Percentiles rank a stretch among this genome's conserved stretches.
phyloP scores from a whole-genome alignment of 345 rosid genomes.

The Hevea brasiliensis region DNA sequence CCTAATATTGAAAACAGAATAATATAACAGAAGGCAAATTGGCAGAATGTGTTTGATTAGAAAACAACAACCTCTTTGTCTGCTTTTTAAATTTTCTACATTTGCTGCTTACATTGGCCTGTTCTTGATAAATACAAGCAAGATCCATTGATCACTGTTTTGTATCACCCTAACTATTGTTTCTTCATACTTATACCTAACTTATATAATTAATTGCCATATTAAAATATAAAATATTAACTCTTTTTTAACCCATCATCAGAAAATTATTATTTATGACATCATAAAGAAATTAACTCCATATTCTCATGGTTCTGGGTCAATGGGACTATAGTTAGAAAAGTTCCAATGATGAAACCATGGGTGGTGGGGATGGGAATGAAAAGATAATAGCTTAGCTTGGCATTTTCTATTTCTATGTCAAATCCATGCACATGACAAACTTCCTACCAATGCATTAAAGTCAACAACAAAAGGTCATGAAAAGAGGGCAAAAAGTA shows the following conservation, averaged over 20 bases:
- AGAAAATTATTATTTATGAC: too few relatives aligned
- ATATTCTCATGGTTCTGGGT: too few relatives aligned
- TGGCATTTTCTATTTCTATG: constrained; percentile 7
- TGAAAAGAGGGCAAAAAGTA: not conserved
- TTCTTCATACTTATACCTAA: not conserved
- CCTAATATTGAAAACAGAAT: too few relatives aligned
- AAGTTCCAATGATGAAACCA: too few relatives aligned
- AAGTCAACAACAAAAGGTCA: constrained; percentile 20
- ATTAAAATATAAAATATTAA: too few relatives aligned
- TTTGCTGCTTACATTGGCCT: constrained; percentile 4
- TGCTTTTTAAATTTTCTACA: constrained; percentile 13
- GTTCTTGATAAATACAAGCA: not conserved
- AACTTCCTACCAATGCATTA: not conserved
- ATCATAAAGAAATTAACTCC: too few relatives aligned
- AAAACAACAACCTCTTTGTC: constrained; percentile 12
- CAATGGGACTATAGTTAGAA: too few relatives aligned
- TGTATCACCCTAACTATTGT: not conserved
- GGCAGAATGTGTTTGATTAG: not conserved
- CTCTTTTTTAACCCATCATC: too few relatives aligned
- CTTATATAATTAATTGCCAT: not conserved
- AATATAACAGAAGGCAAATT: too few relatives aligned
- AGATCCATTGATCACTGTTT: too few relatives aligned
- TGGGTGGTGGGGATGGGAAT: not conserved
- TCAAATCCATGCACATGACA: constrained; percentile 36
- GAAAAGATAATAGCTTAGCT: not conserved